phyloP scores from a whole-genome alignment of 2,329 filamentous ascomycete species.

The Neophaeococcomyces aloes region DNA sequence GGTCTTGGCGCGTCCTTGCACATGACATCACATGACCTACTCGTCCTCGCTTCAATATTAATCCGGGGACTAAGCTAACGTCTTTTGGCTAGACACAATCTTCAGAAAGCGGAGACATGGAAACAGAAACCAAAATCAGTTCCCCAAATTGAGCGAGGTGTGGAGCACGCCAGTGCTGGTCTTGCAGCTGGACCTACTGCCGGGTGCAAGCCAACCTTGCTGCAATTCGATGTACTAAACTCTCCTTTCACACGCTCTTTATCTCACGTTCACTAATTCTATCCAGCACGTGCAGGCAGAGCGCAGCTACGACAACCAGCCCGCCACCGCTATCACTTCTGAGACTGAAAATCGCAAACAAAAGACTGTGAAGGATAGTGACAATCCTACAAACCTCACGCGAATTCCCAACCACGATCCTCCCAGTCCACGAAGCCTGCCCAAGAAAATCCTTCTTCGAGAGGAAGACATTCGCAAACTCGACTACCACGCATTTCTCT shows the following conservation, averaged over 20 bases:
- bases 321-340: background rate
- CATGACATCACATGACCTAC: no score
- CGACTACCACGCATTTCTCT: conserved; percentile 13
- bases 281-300: background rate
- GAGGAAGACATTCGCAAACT: background rate
- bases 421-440: background rate
- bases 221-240: background rate
- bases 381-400: background rate
- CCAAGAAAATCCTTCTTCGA: background rate
- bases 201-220: background rate
- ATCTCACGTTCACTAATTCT: background rate
- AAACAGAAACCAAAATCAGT: no score
- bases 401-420: background rate
- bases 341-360: background rate
- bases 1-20: background rate
- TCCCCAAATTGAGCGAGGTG: no score
- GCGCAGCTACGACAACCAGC: background rate
- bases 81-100: no score
- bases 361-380: background rate
- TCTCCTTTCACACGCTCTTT: conserved; percentile 1
- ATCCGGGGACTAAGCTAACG: no score
- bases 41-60: no score
- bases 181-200: no score
- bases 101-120: no score
- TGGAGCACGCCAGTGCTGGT: no score